Evolutionary conservation across 352 stramenopile species (phyloP).

Genomic region (Globisporangium nagaii): DNA sequence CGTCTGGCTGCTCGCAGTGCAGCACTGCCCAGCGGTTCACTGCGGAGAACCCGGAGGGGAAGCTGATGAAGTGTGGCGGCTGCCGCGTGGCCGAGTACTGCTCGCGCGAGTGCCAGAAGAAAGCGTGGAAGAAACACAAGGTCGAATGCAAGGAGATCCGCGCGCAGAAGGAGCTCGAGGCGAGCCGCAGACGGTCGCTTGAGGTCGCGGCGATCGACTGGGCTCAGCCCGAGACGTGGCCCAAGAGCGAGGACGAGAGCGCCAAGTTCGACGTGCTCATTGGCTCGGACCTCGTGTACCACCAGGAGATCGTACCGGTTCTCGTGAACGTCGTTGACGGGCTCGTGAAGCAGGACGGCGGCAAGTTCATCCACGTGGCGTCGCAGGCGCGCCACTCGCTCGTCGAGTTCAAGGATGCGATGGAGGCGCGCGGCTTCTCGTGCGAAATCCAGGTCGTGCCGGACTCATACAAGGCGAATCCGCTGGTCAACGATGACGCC

Average conservation of each 20-base stretch:
- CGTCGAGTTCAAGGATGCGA: conserved; percentile 75
- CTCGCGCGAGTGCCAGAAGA: conserved; percentile 82
- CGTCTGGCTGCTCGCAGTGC: conserved; percentile 56
- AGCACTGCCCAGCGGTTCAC: conserved; percentile 69
- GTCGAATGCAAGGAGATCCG: conserved; percentile 71
- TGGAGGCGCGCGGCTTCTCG: conserved; percentile 61
- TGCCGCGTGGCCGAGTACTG: conserved; percentile 79
- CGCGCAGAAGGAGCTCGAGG: conserved; percentile 21
- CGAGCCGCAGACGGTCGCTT: conserved; percentile 17
- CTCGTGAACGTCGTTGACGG: conserved; percentile 78
- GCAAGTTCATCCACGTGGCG: conserved; percentile 76
- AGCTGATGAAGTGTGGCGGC: conserved; percentile 78
- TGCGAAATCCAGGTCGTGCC: conserved; percentile 62
- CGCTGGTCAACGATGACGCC: conserved; percentile 60
- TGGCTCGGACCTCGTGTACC: conserved; percentile 84
- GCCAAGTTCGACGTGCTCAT: conserved; percentile 66
- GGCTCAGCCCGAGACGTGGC: conserved; percentile 71
- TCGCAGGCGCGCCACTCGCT: conserved; percentile 78
- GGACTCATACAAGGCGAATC: conserved; percentile 83
- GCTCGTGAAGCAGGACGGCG: conserved; percentile 33
- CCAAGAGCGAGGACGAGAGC: conserved; percentile 20
- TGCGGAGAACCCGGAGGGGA: conserved; percentile 79
- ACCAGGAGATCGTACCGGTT: conserved; percentile 75
- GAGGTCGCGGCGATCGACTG: conserved; percentile 79
- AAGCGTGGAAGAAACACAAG: conserved; percentile 84